Percentiles rank a stretch among this genome's conserved stretches.
phyloP scores from a whole-genome alignment of 176 grass and related monocot species.

The Calamus simplicifolius region DNA sequence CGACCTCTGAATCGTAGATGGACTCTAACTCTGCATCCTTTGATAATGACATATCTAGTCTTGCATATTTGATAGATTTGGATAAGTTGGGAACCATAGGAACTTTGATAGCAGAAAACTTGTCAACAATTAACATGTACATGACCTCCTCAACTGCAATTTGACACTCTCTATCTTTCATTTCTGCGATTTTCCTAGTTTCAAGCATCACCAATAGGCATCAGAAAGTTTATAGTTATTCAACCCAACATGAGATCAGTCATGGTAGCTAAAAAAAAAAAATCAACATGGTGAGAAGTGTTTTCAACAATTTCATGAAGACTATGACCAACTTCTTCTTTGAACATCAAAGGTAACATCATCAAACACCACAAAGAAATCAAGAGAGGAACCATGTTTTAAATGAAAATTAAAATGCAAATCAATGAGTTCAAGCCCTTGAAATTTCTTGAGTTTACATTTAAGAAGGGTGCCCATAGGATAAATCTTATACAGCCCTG shows the following conservation, averaged over 20 bases:
- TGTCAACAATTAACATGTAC: slow-evolving; percentile 56
- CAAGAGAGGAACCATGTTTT: too few species aligned
- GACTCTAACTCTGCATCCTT: slow-evolving; percentile 51
- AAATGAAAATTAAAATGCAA: too few species aligned
- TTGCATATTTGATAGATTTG: slow-evolving; percentile 33
- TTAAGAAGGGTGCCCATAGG: too few species aligned
- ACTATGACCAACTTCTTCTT: too few species aligned
- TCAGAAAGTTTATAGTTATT: slow-evolving; percentile 3
- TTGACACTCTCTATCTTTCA: slow-evolving; percentile 48
- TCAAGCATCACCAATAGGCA: slow-evolving; percentile 5
- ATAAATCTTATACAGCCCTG: too few species aligned
- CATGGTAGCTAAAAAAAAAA: too few species aligned
- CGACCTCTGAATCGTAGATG: slow-evolving; percentile 35
- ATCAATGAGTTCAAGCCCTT: too few species aligned
- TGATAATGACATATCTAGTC: slow-evolving; percentile 43
- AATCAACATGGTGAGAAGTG: too few species aligned
- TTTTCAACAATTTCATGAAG: too few species aligned
- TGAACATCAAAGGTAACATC: too few species aligned
- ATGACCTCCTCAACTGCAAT: slow-evolving; percentile 49
- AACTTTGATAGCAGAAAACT: slow-evolving; percentile 54
- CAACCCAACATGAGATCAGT: slow-evolving; percentile 5
- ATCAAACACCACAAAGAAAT: too few species aligned
- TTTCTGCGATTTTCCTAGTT: slow-evolving; percentile 54
- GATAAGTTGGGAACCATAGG: slow-evolving; percentile 54
- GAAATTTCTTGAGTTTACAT: too few species aligned